Percentiles rank a stretch among this genome's conserved stretches.
These are phyloP conservation scores for Echinosophora koreensis DNA, from an alignment of 306 rosid genomes.

Conservation along the genomic window DNA sequence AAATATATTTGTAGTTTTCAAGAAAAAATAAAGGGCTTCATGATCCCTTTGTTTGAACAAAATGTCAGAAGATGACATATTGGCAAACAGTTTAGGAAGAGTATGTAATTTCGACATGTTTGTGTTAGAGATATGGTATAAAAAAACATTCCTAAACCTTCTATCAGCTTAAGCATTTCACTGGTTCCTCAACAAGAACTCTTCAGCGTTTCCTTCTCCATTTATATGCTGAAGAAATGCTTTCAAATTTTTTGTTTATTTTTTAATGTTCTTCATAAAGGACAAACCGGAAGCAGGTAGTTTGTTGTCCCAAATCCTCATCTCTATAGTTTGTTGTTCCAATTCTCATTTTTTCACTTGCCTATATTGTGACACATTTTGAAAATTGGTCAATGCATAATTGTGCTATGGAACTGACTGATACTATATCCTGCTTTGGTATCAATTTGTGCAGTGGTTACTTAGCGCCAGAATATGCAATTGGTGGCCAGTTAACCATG, in stretches of 20 bases:
- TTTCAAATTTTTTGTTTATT: background rate
- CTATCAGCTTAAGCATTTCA: slow-evolving; percentile 16
- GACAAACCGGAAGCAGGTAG: background rate
- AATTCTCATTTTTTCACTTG: slow-evolving; percentile 9
- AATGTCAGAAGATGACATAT: background rate
- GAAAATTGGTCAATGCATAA: slow-evolving; percentile 35
- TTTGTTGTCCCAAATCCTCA: too few relatives aligned
- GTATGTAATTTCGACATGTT: background rate
- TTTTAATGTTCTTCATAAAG: background rate
- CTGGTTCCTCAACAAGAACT: background rate
- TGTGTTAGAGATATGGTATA: too few relatives aligned
- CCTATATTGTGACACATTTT: slow-evolving; percentile 13
- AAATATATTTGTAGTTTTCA: slow-evolving; percentile 8
- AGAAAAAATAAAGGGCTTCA: background rate
- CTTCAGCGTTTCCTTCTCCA: slow-evolving; percentile 4
- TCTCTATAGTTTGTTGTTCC: background rate
- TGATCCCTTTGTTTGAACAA: background rate
- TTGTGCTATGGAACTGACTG: slow-evolving; percentile 15
- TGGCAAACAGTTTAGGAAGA: background rate
- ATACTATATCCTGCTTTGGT: slow-evolving; percentile 43
- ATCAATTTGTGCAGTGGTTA: slow-evolving; percentile 73
- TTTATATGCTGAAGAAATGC: background rate
- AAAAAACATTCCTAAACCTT: background rate
- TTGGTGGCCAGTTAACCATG: slow-evolving; percentile 91
- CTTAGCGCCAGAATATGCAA: slow-evolving; percentile 96